A percentile compares a stretch with the other conserved stretches of the same genome.
Evolutionary conservation across 2,329 filamentous ascomycete species (phyloP).

Genomic region (Arthroderma sp.): DNA sequence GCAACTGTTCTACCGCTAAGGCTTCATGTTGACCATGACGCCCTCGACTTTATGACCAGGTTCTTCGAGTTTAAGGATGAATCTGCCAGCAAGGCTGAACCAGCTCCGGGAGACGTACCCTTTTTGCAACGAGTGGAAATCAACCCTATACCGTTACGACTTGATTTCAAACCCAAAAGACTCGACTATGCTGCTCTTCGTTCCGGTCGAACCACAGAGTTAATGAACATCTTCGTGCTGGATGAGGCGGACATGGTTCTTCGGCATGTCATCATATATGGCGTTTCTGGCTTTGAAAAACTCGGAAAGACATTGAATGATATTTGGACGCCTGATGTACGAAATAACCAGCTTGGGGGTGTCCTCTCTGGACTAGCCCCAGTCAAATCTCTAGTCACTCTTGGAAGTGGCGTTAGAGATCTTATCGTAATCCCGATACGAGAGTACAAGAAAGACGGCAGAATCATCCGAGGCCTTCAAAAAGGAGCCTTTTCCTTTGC

Average conservation of each 20-base stretch:
- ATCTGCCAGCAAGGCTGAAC: conserved; percentile 22
- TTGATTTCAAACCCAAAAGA: conserved; percentile 97
- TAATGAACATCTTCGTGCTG: conserved; percentile 96
- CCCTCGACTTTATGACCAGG: conserved; percentile 87
- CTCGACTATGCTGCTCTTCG: conserved; percentile 88
- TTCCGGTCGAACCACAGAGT: conserved; percentile 88
- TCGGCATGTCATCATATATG: conserved; percentile 83
- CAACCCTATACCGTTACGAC: conserved; percentile 66
- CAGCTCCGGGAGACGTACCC: conserved; percentile 56
- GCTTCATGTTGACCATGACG: conserved; percentile 93
- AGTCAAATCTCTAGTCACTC: conserved; percentile 80
- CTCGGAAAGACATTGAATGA: conserved; percentile 84
- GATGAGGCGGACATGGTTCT: conserved; percentile 80
- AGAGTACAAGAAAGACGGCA: conserved; percentile 88
- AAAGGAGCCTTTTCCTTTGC: conserved; percentile 86
- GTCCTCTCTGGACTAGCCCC: conserved; percentile 82
- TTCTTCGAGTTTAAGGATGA: conserved; percentile 98
- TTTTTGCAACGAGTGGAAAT: conserved; percentile 88
- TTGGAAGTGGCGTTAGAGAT: conserved; percentile 75
- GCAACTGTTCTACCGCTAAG: conserved; percentile 69
- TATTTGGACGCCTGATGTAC: conserved; percentile 92
- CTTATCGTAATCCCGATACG: conserved; percentile 79
- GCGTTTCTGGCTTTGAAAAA: conserved; percentile 78
- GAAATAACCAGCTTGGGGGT: conserved; percentile 72
- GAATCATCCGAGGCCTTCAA: conserved; percentile 78